Evolutionary conservation across 2,329 filamentous ascomycete species (phyloP).

Genomic region (Myriosclerotinia scirpicola): DNA sequence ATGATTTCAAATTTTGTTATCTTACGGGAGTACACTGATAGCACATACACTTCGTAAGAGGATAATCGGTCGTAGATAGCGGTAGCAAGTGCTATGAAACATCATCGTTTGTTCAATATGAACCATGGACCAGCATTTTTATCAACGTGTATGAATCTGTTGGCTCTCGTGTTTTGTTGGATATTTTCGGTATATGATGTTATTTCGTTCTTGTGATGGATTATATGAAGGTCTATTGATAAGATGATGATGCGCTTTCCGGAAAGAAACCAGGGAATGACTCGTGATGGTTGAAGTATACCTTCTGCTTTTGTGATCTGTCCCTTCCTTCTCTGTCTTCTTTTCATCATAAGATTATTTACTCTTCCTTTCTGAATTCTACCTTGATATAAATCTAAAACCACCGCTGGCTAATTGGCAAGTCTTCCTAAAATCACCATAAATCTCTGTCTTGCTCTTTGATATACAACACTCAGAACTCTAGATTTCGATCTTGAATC

Average conservation of each 20-base stretch:
- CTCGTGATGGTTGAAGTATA: background rate
- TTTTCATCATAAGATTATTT: background rate
- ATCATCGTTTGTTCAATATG: background rate
- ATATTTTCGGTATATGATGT: background rate
- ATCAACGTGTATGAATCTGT: background rate
- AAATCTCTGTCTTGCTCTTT: background rate
- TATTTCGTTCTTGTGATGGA: background rate
- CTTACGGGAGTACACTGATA: background rate
- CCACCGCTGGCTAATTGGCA: too few relatives aligned
- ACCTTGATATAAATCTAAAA: background rate
- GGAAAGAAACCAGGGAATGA: background rate
- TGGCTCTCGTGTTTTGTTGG: background rate
- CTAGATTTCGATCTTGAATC: background rate
- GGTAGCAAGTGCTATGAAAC: background rate
- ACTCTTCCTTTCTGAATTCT: background rate
- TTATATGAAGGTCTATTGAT: background rate
- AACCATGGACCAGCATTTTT: background rate
- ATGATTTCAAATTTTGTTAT: background rate
- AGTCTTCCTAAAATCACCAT: background rate
- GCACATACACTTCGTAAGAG: background rate
- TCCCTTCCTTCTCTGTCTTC: slow-evolving; percentile 1
- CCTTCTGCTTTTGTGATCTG: slow-evolving; percentile 24
- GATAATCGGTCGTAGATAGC: background rate
- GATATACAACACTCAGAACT: background rate
- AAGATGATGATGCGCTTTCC: background rate